Conservation (phyloP, 139 green algal species). For the Astrephomene gubernaculifera region DNA sequence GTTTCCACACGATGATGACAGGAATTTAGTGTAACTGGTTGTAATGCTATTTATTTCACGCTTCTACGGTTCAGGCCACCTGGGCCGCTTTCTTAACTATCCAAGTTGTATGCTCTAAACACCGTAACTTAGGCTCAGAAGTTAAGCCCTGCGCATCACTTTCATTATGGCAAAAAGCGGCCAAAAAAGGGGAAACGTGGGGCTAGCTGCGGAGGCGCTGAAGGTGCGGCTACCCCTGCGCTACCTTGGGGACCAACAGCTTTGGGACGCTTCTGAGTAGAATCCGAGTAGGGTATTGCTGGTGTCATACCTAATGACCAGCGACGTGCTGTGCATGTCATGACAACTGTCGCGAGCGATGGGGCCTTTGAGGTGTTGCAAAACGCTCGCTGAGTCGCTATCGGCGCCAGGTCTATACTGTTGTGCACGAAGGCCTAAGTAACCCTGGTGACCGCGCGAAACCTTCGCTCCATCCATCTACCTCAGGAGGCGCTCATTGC, state of each 20-base stretch:
- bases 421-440: not conserved
- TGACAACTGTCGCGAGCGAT: too few relatives aligned
- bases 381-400: not conserved
- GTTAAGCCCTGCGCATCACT: too few relatives aligned
- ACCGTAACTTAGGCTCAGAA: too few relatives aligned
- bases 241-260: not conserved
- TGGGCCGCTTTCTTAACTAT: too few relatives aligned
- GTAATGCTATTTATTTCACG: too few relatives aligned
- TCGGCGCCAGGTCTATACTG: not conserved
- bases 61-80: too few relatives aligned
- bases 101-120: too few relatives aligned
- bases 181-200: not conserved
- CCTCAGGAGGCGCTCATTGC: conserved; percentile 16
- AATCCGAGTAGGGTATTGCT: not conserved
- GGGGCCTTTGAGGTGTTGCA: not conserved
- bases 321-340: not conserved
- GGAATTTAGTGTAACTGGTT: too few relatives aligned
- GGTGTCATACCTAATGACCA: not conserved
- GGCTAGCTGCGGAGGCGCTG: conserved; percentile 16
- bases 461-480: not conserved
- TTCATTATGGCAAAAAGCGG: not conserved
- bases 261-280: not conserved
- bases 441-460: not conserved
- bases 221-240: too few relatives aligned
- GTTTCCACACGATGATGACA: too few relatives aligned